Percentiles rank a stretch among this genome's conserved stretches.
phyloP scores from a whole-genome alignment of 148 eudicot genomes.

The Selenicereus undatus region DNA sequence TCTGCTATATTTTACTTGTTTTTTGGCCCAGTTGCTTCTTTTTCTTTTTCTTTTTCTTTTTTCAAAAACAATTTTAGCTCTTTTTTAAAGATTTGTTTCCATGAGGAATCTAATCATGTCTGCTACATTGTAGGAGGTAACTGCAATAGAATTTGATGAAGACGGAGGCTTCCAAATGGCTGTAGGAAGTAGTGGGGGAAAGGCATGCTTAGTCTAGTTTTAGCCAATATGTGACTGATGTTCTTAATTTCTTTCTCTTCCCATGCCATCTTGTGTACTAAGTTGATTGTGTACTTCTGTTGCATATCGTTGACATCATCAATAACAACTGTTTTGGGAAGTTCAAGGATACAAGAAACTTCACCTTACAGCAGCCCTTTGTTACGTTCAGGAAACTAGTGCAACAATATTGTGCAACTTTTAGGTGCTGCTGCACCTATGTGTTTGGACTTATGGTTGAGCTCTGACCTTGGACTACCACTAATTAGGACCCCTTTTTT shows the following conservation, averaged over 20 bases:
- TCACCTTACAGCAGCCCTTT: no score
- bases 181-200: slow-evolving; percentile 94
- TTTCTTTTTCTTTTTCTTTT: not conserved
- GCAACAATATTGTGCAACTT: no score
- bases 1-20: not conserved
- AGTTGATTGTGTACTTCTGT: not conserved
- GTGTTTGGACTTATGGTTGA: no score
- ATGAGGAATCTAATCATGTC: slow-evolving; percentile 21
- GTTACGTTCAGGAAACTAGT: no score
- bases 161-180: slow-evolving; percentile 86
- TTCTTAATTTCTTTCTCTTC: not conserved
- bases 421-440: no score
- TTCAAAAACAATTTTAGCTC: not conserved
- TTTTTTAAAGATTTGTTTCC: not conserved
- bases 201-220: slow-evolving; percentile 41
- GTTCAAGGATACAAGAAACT: no score
- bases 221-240: not conserved
- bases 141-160: slow-evolving; percentile 82
- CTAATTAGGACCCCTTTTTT: no score
- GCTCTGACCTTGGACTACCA: no score
- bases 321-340: no score
- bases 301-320: no score
- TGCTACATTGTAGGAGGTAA: slow-evolving; percentile 53
- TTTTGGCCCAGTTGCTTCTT: not conserved
- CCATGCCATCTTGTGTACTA: not conserved